phyloP scores from a whole-genome alignment of 2,329 filamentous ascomycete genomes.

The Pyrenochaeta sp. region DNA sequence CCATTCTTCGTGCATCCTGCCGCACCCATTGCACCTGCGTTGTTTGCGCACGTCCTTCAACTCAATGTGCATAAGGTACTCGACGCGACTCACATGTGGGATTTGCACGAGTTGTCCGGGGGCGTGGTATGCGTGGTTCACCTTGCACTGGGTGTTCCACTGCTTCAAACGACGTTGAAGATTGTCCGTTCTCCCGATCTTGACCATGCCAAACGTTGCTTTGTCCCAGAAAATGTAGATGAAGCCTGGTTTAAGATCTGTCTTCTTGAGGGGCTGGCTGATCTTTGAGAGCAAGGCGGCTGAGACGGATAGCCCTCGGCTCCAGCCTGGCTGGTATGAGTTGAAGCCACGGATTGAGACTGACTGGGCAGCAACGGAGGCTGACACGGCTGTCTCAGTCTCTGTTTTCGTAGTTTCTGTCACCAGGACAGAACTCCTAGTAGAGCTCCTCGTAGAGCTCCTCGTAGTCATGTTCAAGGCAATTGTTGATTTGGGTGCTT shows the following conservation, averaged over 20 bases:
- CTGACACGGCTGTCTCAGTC: neutral
- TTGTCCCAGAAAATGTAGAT: constrained; percentile 28
- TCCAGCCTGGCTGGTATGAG: constrained; percentile 2
- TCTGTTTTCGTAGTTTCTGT: neutral
- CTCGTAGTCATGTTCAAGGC: too few species aligned
- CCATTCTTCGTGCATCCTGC: constrained; percentile 85
- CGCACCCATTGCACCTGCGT: constrained; percentile 74
- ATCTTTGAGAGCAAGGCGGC: constrained; percentile 1
- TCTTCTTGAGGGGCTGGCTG: constrained; percentile 1
- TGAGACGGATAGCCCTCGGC: neutral
- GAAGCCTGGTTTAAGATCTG: constrained; percentile 9
- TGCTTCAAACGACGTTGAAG: constrained; percentile 9
- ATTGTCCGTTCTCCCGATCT: constrained; percentile 21
- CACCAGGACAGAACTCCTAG: too few species aligned
- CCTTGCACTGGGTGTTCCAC: constrained; percentile 19
- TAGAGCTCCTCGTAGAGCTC: too few species aligned
- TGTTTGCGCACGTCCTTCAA: constrained; percentile 64
- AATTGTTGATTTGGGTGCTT: neutral
- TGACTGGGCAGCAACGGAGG: neutral
- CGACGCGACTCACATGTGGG: constrained; percentile 81
- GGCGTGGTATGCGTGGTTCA: constrained; percentile 9
- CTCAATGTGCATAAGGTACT: constrained; percentile 85
- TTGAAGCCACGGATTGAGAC: neutral
- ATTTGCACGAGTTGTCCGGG: constrained; percentile 64
- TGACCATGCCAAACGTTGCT: constrained; percentile 17